These are phyloP conservation scores for Alternaria sp. DNA, from an alignment of 2,329 filamentous ascomycete genomes.

Conservation along the genomic window DNA sequence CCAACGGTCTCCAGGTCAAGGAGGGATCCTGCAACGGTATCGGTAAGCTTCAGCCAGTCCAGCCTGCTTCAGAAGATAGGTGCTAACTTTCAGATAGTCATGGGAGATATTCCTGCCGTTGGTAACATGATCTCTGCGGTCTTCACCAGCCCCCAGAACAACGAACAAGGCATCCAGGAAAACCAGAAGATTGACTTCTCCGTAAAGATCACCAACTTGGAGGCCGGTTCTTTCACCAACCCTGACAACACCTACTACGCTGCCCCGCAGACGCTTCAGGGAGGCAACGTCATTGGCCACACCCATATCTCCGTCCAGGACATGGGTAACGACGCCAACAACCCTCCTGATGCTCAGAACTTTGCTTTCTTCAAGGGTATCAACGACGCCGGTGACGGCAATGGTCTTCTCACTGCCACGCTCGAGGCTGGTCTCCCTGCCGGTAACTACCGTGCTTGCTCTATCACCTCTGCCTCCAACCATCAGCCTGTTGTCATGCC, in stretches of 20 bases:
- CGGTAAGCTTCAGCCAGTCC: slow-evolving; percentile 36
- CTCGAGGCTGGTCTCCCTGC: slow-evolving; percentile 57
- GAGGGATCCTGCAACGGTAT: slow-evolving; percentile 64
- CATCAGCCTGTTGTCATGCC: slow-evolving; percentile 67
- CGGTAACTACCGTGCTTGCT: slow-evolving; percentile 60
- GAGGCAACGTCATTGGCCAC: slow-evolving; percentile 55
- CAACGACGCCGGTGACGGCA: slow-evolving; percentile 58
- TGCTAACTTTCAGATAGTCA: slow-evolving; percentile 47
- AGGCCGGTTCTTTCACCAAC: slow-evolving; percentile 63
- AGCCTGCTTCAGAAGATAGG: neutral
- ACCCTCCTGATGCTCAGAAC: slow-evolving; percentile 49
- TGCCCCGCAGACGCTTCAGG: slow-evolving; percentile 59
- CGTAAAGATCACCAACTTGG: slow-evolving; percentile 58
- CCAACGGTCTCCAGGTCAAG: slow-evolving; percentile 61
- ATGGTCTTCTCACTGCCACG: slow-evolving; percentile 54
- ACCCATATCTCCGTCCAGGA: slow-evolving; percentile 62
- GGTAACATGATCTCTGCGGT: slow-evolving; percentile 63
- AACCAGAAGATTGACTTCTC: slow-evolving; percentile 56
- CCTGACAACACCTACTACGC: slow-evolving; percentile 62
- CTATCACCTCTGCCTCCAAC: slow-evolving; percentile 59
- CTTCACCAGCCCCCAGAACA: slow-evolving; percentile 56
- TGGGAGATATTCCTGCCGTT: slow-evolving; percentile 62
- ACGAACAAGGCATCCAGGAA: slow-evolving; percentile 42
- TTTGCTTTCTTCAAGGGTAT: slow-evolving; percentile 67
- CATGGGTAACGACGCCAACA: slow-evolving; percentile 48